phyloP scores from a whole-genome alignment of 768 basidiomycete genomes.

The Boletus tomentosulus region DNA sequence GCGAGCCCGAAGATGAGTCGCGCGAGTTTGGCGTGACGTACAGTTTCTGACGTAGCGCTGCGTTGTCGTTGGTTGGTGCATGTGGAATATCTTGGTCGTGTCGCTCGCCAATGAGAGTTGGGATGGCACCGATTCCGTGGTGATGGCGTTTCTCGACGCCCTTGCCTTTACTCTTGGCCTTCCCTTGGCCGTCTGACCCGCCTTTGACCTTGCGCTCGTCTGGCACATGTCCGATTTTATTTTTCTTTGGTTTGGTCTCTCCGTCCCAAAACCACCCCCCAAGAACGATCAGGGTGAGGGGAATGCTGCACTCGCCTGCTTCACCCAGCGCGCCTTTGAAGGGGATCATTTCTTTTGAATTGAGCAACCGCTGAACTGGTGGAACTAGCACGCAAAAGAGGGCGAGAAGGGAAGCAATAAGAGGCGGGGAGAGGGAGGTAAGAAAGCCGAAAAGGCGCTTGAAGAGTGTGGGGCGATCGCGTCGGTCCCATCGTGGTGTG shows the following conservation, averaged over 20 bases:
- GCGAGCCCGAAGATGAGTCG: conserved; percentile 14
- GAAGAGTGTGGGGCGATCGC: background rate
- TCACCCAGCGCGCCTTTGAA: conserved; percentile 62
- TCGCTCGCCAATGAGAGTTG: background rate
- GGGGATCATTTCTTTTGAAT: conserved; percentile 52
- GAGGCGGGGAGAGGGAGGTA: conserved; percentile 83
- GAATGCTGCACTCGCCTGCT: conserved; percentile 79
- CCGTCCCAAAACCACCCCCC: conserved; percentile 84
- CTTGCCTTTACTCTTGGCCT: conserved; percentile 8
- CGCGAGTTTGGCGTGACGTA: background rate
- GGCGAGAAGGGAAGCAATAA: conserved; percentile 75
- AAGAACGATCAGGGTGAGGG: conserved; percentile 85
- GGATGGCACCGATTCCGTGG: background rate
- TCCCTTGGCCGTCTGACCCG: background rate
- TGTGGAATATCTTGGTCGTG: background rate
- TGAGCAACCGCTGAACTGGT: conserved; percentile 70
- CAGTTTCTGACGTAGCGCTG: background rate
- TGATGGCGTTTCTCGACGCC: background rate
- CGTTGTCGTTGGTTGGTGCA: background rate
- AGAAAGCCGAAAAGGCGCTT: background rate
- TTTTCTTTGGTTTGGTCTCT: background rate
- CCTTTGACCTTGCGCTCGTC: background rate
- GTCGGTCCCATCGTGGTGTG: conserved; percentile 5
- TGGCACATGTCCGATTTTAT: background rate
- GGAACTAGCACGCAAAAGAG: conserved; percentile 73